Base-by-base conservation (phyloP, 768 basidiomycete species). In the Asterophora lycoperdoides region DNA sequence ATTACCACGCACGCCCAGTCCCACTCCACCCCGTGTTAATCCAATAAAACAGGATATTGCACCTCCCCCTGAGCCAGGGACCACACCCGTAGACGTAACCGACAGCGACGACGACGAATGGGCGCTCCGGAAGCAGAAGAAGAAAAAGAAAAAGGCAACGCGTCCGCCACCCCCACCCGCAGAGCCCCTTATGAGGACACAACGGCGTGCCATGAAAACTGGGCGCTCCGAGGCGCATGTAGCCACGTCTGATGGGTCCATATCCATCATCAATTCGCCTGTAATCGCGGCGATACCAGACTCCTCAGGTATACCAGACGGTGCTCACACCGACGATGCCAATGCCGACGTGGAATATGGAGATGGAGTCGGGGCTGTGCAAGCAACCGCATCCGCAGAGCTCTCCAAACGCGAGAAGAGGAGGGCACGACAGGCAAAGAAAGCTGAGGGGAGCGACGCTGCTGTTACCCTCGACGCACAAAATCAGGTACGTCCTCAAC, bases 401-500 rank as follows among this genome's bases (percentile, higher is more conserved):
- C 61, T 63, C 1, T 69, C 90, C 5, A 97, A 96, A 67, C 81
- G 80, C 50, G 91, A 96, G 28, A 91, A 85, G 65, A 72, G 94
- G 40, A 77, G 83, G 41, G 84, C 85, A 14, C 75, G 81, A 40
- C 89, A 95, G 63, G 81, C 79, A 40, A 90, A 84, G 71, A 91
- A 86, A 62, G 74, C 69, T 5, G 69, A 72, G 52, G 63, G 60
- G 37, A 69, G 59, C 11, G 66, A 68, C 35, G 26, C 26, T 23
- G 23, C 23, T 23, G 23, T 6, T 23, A 23, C 26, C 23, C n/a
- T 23, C 10, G 60, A 61, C 29, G 60, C 57, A 30, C 62, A 54
- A 26, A 59, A 42, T 48, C 51, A 53, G 50, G 40, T 44, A 19
- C 30, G 43, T 40, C 20, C n/a, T n/a, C n/a, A n/a, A n/a, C n/a